These are phyloP conservation scores for Fonsecaea multimorphosa DNA, from an alignment of 2,329 filamentous ascomycete genomes.

Conservation along the genomic window DNA sequence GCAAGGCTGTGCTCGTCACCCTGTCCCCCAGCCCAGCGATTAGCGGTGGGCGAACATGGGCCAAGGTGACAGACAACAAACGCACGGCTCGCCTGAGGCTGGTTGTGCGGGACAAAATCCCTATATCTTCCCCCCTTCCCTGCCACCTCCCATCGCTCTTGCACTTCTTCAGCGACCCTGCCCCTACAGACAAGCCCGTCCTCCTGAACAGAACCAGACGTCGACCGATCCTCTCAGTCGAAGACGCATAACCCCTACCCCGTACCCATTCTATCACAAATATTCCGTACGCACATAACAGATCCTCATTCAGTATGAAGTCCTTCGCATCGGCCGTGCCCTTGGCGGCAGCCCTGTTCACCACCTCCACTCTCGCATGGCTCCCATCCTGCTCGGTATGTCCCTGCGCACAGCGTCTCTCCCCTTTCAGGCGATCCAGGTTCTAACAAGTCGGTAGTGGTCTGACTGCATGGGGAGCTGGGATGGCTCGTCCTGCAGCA, in stretches of 20 bases:
- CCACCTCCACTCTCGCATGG: conserved; percentile 35
- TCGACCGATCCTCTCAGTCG: background rate
- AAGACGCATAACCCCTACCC: conserved; percentile 3
- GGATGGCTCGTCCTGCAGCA: conserved; percentile 37
- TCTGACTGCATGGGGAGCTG: conserved; percentile 39
- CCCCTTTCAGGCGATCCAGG: background rate
- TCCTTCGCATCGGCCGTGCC: conserved; percentile 31
- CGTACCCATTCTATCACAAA: background rate
- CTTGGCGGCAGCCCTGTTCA: conserved; percentile 36
- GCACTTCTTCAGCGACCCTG: conserved; percentile 16
- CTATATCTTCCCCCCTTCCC: conserved; percentile 32
- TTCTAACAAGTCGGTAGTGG: conserved; percentile 27
- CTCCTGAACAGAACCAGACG: background rate
- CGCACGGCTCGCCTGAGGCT: conserved; percentile 21
- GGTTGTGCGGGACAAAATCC: background rate
- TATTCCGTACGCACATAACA: background rate
- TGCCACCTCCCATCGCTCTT: conserved; percentile 12
- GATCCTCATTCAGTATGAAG: conserved; percentile 33
- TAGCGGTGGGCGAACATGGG: background rate
- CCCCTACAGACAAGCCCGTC: conserved; percentile 9
- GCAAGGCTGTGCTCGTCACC: conserved; percentile 32
- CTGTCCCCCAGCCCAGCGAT: background rate
- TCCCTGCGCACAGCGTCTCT: background rate
- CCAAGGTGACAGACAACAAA: conserved; percentile 15
- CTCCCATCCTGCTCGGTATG: conserved; percentile 35